These are phyloP conservation scores for Phyllosticta paracitricarpa DNA, from an alignment of 2,329 filamentous ascomycete species.

Conservation along the genomic window DNA sequence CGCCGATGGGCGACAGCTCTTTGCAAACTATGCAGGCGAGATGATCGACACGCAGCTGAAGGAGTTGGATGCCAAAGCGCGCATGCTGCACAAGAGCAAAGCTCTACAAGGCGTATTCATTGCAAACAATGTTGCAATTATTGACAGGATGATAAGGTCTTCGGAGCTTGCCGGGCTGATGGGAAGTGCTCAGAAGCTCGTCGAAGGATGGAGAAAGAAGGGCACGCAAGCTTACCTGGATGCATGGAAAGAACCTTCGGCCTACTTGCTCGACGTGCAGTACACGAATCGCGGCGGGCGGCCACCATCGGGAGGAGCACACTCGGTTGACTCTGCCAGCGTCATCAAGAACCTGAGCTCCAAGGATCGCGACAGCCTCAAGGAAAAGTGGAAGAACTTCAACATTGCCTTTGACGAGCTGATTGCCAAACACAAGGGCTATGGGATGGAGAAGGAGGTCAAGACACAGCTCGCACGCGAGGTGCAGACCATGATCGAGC, in stretches of 20 bases:
- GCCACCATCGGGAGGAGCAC: conserved; percentile 48
- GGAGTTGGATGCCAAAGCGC: conserved; percentile 65
- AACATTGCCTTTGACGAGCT: conserved; percentile 86
- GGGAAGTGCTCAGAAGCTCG: conserved; percentile 49
- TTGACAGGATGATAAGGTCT: conserved; percentile 73
- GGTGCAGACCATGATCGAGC: conserved; percentile 84
- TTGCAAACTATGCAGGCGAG: conserved; percentile 82
- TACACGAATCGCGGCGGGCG: conserved; percentile 70
- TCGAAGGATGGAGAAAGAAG: conserved; percentile 83
- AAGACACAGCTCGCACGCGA: conserved; percentile 69
- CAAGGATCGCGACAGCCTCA: conserved; percentile 93
- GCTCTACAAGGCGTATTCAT: conserved; percentile 78
- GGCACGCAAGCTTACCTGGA: conserved; percentile 73
- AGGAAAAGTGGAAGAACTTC: conserved; percentile 89
- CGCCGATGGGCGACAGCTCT: conserved; percentile 77
- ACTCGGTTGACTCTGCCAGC: conserved; percentile 59
- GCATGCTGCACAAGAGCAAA: conserved; percentile 64
- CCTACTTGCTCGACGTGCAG: conserved; percentile 75
- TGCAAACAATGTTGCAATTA: conserved; percentile 74
- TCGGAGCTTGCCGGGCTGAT: conserved; percentile 71
- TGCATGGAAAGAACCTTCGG: conserved; percentile 78
- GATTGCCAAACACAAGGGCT: conserved; percentile 68
- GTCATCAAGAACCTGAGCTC: conserved; percentile 74
- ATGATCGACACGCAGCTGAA: conserved; percentile 73
- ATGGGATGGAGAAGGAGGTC: conserved; percentile 87